These are phyloP conservation scores for Ophiosphaerella korrae DNA, from an alignment of 2,329 filamentous ascomycete genomes.

Conservation along the genomic window DNA sequence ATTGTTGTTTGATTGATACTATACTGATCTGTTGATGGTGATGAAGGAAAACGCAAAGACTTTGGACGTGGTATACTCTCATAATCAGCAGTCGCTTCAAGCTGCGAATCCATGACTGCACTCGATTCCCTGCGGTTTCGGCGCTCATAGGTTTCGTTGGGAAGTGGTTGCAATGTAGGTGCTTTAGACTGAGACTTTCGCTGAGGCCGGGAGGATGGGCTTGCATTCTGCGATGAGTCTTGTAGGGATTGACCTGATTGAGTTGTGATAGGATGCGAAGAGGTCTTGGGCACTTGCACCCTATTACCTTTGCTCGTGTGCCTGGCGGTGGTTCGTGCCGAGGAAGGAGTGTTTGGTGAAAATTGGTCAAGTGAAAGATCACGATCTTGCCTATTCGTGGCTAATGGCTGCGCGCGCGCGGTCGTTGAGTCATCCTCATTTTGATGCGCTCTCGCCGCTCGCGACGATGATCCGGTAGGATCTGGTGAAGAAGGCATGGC, in stretches of 20 bases:
- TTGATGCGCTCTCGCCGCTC: conserved; percentile 8
- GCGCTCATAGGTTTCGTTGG: conserved; percentile 16
- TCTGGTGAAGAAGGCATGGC: conserved; percentile 34
- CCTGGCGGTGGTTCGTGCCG: conserved; percentile 16
- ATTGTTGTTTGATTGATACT: conserved; percentile 45
- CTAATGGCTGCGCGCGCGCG: conserved; percentile 19
- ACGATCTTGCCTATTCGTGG: conserved; percentile 17
- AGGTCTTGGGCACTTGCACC: conserved; percentile 46
- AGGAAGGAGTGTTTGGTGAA: conserved; percentile 23
- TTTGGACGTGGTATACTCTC: conserved; percentile 36
- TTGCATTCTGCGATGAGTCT: conserved; percentile 24
- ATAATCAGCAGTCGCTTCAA: conserved; percentile 32
- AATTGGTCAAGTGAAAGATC: conserved; percentile 42
- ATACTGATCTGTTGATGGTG: conserved; percentile 41
- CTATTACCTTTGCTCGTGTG: conserved; percentile 23
- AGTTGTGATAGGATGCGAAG: conserved; percentile 40
- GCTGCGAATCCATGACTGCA: conserved; percentile 55
- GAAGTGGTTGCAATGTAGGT: conserved; percentile 21
- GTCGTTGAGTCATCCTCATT: conserved; percentile 31
- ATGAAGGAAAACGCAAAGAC: conserved; percentile 42
- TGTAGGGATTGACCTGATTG: conserved; percentile 25
- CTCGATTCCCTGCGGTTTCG: conserved; percentile 43
- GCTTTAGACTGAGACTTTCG: conserved; percentile 23
- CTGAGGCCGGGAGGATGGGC: conserved; percentile 27
- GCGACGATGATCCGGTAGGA: conserved; percentile 4